A percentile compares a stretch with the other conserved stretches of the same genome.
phyloP scores from a whole-genome alignment of 2,329 filamentous ascomycete species.

The Ploettnerulaceae sp. region DNA sequence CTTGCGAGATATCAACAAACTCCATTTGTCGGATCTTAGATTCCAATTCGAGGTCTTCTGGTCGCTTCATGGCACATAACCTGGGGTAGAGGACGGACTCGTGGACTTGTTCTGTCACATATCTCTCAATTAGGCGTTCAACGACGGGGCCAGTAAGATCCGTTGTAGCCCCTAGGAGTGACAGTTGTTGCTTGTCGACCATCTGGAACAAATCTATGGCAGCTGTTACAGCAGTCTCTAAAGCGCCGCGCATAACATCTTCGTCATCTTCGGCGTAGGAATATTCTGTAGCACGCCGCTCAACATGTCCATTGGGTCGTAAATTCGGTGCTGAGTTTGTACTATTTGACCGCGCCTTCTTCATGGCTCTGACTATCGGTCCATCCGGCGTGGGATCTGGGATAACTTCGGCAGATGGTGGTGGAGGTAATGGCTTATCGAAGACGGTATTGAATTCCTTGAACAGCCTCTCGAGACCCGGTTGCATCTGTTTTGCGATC shows the following conservation, averaged over 20 bases:
- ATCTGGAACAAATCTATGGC: conserved; percentile 94
- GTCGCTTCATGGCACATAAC: conserved; percentile 69
- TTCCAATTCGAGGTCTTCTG: conserved; percentile 84
- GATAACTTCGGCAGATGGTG: conserved; percentile 57
- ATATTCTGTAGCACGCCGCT: conserved; percentile 45
- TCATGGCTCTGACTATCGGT: conserved; percentile 51
- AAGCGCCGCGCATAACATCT: conserved; percentile 77
- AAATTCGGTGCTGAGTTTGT: conserved; percentile 30
- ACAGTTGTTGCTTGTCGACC: conserved; percentile 93
- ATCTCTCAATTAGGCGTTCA: conserved; percentile 90
- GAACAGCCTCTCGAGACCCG: conserved; percentile 82
- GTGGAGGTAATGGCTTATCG: conserved; percentile 76
- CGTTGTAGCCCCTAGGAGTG: conserved; percentile 84
- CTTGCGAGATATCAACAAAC: conserved; percentile 87
- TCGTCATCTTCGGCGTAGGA: conserved; percentile 86
- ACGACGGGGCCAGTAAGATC: conserved; percentile 89
- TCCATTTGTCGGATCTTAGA: conserved; percentile 89
- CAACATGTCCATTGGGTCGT: conserved; percentile 36
- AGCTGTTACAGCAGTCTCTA: conserved; percentile 87
- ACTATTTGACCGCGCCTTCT: conserved; percentile 50
- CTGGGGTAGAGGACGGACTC: conserved; percentile 77
- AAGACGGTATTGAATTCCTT: conserved; percentile 83
- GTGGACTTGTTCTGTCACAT: conserved; percentile 90
- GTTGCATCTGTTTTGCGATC: conserved; percentile 94
- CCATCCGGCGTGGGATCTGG: conserved; percentile 55